A percentile compares a stretch with the other conserved stretches of the same genome.
phyloP scores from a whole-genome alignment of 495 filamentous ascomycete genomes.

The Penicillium simplicissimum region DNA sequence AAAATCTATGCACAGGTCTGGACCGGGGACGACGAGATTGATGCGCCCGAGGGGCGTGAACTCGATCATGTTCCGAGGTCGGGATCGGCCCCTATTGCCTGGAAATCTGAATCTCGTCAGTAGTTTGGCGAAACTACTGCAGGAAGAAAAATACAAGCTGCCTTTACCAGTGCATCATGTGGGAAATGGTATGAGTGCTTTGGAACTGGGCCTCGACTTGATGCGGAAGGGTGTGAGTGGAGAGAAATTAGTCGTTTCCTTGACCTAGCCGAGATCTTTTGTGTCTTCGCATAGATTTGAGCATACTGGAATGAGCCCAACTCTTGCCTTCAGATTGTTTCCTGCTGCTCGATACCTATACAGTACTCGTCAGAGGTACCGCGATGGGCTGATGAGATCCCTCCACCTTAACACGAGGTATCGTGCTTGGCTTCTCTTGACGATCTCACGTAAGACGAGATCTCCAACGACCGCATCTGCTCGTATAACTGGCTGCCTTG shows the following conservation, averaged over 20 bases:
- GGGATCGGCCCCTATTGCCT: conserved; percentile 26
- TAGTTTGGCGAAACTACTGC: conserved; percentile 23
- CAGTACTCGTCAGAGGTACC: background rate
- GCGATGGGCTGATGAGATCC: no score
- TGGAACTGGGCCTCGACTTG: conserved; percentile 32
- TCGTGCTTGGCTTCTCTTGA: background rate
- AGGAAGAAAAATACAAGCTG: conserved; percentile 5
- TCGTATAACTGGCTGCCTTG: background rate
- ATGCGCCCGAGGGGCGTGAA: conserved; percentile 27
- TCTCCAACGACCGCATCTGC: background rate
- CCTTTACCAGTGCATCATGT: conserved; percentile 27
- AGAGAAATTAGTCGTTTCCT: conserved; percentile 36
- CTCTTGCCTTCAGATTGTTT: background rate
- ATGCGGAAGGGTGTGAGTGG: conserved; percentile 32
- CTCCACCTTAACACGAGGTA: no score
- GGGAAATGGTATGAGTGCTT: conserved; percentile 31
- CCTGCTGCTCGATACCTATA: background rate
- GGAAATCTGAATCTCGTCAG: conserved; percentile 14
- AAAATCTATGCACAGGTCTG: conserved; percentile 38
- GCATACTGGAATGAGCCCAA: background rate
- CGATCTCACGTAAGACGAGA: background rate
- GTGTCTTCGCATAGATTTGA: no score
- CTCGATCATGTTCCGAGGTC: conserved; percentile 21
- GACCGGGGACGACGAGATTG: conserved; percentile 25
- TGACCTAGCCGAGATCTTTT: conserved; percentile 14